Percentiles rank a stretch among this genome's conserved stretches.
phyloP scores from a whole-genome alignment of 495 filamentous ascomycete species.

The Cercophora newfieldiana region DNA sequence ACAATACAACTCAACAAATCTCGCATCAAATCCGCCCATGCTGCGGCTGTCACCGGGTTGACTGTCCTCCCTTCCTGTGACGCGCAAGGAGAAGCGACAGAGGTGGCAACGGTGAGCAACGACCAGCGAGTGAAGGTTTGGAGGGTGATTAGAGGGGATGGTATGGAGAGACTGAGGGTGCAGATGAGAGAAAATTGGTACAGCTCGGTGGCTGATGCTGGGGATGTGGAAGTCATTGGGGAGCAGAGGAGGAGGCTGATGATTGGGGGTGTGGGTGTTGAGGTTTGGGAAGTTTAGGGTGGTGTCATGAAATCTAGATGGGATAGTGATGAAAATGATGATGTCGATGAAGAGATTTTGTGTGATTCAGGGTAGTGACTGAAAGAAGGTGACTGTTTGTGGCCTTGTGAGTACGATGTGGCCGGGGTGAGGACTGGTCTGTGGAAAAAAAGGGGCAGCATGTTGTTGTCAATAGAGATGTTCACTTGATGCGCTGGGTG shows the following conservation, averaged over 20 bases:
- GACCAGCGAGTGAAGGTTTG: conserved; percentile 83
- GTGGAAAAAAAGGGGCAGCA: not conserved
- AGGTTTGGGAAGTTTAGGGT: conserved; percentile 26
- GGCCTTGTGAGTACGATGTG: too few relatives aligned
- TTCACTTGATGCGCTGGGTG: too few relatives aligned
- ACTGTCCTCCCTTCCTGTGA: conserved; percentile 40
- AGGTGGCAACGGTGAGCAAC: conserved; percentile 65
- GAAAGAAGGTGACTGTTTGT: too few relatives aligned
- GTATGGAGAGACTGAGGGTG: conserved; percentile 35
- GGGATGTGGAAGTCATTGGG: conserved; percentile 29
- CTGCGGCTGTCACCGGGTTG: conserved; percentile 73
- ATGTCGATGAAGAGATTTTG: not conserved
- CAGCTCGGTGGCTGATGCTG: conserved; percentile 65
- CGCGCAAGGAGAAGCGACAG: conserved; percentile 7
- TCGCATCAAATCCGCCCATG: conserved; percentile 72
- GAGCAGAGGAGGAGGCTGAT: conserved; percentile 31
- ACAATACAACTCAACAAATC: conserved; percentile 43
- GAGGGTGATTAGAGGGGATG: conserved; percentile 39
- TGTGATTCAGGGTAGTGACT: too few relatives aligned
- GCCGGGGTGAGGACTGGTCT: too few relatives aligned
- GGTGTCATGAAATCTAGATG: not conserved
- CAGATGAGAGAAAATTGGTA: conserved; percentile 52
- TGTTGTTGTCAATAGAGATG: too few relatives aligned
- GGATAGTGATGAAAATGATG: not conserved
- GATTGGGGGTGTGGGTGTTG: conserved; percentile 29